Evolutionary conservation across 2,329 filamentous ascomycete species (phyloP).

Genomic region (Colletotrichum sp.): DNA sequence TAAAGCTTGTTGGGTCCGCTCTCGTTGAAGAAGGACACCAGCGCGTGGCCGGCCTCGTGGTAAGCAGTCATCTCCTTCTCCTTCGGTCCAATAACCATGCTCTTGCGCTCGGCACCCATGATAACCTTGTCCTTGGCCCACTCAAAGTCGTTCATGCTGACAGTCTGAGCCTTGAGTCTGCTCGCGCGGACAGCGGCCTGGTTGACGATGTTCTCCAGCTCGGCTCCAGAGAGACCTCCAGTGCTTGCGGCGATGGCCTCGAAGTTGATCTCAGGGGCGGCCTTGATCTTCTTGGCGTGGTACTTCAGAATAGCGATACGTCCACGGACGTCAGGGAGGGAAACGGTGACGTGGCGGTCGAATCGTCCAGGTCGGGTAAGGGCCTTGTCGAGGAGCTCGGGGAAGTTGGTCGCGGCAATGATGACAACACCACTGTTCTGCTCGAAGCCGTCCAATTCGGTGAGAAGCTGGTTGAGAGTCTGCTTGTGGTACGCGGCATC

Average conservation of each 20-base stretch:
- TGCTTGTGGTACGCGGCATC: conserved; percentile 97
- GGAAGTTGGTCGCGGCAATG: conserved; percentile 95
- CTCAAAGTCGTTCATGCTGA: conserved; percentile 83
- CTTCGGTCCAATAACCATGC: conserved; percentile 87
- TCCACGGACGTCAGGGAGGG: conserved; percentile 90
- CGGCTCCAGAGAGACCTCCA: conserved; percentile 91
- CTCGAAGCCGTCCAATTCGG: conserved; percentile 95
- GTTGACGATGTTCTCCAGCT: conserved; percentile 96
- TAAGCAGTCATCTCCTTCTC: conserved; percentile 97
- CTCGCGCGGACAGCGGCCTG: conserved; percentile 95
- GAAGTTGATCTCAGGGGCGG: conserved; percentile 80
- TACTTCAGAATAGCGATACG: conserved; percentile 93
- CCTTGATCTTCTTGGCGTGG: conserved; percentile 90
- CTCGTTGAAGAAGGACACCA: conserved; percentile 82
- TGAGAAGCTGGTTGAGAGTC: conserved; percentile 95
- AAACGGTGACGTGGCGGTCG: conserved; percentile 88
- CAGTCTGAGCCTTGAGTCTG: conserved; percentile 77
- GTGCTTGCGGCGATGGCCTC: conserved; percentile 85
- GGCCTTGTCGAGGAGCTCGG: conserved; percentile 91
- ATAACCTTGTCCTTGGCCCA: conserved; percentile 99
- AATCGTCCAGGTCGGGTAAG: conserved; percentile 97
- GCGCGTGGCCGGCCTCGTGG: conserved; percentile 93
- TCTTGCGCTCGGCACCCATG: conserved; percentile 93
- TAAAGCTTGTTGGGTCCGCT: conserved; percentile 81
- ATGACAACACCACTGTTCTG: conserved; percentile 95